Evolutionary conservation across 2,329 filamentous ascomycete genomes (phyloP), one percentile per base, ranked within the genome.

Genomic region (Cercospora berteroae): DNA sequence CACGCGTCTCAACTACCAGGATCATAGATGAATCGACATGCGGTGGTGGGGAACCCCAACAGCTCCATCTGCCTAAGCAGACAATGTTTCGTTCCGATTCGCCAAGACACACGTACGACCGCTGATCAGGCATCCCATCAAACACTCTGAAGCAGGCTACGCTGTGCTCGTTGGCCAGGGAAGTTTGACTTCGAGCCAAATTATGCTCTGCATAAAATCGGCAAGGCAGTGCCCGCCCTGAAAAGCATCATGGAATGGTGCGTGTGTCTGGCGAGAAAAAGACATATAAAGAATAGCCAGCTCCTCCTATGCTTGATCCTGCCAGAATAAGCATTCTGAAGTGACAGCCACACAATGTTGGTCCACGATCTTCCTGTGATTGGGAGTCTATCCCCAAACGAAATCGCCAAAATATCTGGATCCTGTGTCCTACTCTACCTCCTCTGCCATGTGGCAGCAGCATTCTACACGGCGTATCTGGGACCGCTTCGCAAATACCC

Each of bases 401-500:
- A 55, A 16, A 55, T 55, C 23, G 48, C 23, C 48, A 55, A 27
- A 55, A 13, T 55, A 55, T 27, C 48, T 29, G 48, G 23, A 4
- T 58, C 59, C n/a, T 68, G 69, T n/a, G 27, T 60, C 31, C 42
- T 33, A 13, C 33, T 71, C 4, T 73, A 67, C 16, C 5, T 71
- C 31, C n/a, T 67, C 61, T 73, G 71, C 57, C 50, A 58, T 20
- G 5, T 70, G 18, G 60, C 44, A 25, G 50, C 42, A 18, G 63
- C 67, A 29, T 69, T 81, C 42, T 81, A 82, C 72, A 79, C 78
- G 64, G 67, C 80, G 18, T 82, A 77, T 70, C 80, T 83, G 65
- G 79, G 82, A 39, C 81, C 82, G 4, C 75, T 83, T 0, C 72
- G 75, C 20, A 78, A 80, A 48, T 80, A 80, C 29, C 82, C 82